phyloP scores from a whole-genome alignment of 1,284 basidiomycete genomes.

The Cryptococcus maquisensis region DNA sequence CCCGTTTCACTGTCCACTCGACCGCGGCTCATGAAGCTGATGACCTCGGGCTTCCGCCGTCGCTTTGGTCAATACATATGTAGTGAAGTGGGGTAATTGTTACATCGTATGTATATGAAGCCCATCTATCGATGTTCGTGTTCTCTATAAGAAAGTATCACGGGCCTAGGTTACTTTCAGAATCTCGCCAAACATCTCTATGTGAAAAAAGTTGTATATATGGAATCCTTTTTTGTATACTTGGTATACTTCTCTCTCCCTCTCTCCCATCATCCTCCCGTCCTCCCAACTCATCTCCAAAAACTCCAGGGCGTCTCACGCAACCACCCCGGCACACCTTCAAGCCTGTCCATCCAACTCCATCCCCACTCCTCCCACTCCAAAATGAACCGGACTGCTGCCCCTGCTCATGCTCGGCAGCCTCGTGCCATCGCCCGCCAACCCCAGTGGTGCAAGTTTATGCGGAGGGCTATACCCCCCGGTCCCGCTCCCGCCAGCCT shows the following conservation, averaged over 20 bases:
- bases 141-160: neutral
- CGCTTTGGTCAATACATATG: too few relatives aligned
- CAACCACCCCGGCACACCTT: neutral
- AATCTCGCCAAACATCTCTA: slow-evolving; percentile 1
- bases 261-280: neutral
- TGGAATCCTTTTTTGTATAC: neutral
- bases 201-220: neutral
- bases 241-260: neutral
- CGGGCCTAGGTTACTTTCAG: neutral
- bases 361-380: slow-evolving; percentile 22
- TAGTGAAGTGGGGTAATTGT: neutral
- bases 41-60: too few relatives aligned
- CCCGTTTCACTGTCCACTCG: too few relatives aligned
- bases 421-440: slow-evolving; percentile 6
- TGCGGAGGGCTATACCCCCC: slow-evolving; percentile 21
- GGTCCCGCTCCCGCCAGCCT: slow-evolving; percentile 1
- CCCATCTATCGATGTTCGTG: slow-evolving; percentile 4
- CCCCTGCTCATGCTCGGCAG: slow-evolving; percentile 37
- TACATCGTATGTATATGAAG: neutral
- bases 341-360: slow-evolving; percentile 31
- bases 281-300: too few relatives aligned
- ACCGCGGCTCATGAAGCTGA: too few relatives aligned
- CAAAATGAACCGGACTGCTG: slow-evolving; percentile 27
- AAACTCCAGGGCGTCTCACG: neutral
- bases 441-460: slow-evolving; percentile 34